Conservation (phyloP, 2,329 filamentous ascomycete genomes). For the Pleoardoris graminearum region DNA sequence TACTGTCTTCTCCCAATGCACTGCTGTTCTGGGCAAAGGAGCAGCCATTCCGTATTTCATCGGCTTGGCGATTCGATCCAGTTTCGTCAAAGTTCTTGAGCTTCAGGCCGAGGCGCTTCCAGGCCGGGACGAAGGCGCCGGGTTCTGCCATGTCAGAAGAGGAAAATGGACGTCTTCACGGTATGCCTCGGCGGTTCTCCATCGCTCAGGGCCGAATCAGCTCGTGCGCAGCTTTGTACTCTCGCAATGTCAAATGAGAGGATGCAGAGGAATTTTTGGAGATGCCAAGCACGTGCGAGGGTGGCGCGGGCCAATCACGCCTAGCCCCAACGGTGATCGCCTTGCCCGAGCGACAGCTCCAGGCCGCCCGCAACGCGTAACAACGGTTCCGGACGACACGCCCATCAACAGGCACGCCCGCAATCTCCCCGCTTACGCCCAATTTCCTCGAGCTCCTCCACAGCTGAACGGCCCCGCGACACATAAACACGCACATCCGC, state of each 20-base stretch:
- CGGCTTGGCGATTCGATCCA: conserved; percentile 16
- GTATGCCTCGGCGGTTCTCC: conserved; percentile 23
- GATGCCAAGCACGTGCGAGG: conserved; percentile 21
- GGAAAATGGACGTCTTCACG: conserved; percentile 30
- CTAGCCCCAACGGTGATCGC: conserved; percentile 13
- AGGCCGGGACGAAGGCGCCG: conserved; percentile 52
- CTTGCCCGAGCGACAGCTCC: conserved; percentile 28
- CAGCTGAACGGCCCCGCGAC: conserved; percentile 34
- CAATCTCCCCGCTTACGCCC: conserved; percentile 30
- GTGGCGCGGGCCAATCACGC: conserved; percentile 18
- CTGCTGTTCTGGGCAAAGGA: neutral
- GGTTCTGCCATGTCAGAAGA: conserved; percentile 35
- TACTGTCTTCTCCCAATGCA: neutral
- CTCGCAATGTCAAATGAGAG: conserved; percentile 40
- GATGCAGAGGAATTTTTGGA: conserved; percentile 40
- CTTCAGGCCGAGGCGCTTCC: conserved; percentile 64
- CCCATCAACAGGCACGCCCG: conserved; percentile 21
- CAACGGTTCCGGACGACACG: too few relatives aligned
- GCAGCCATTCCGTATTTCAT: conserved; percentile 13
- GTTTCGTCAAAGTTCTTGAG: conserved; percentile 54
- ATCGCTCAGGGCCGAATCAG: conserved; percentile 45
- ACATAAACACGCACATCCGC: conserved; percentile 29
- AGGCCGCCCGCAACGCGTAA: conserved; percentile 43
- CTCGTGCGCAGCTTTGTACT: conserved; percentile 29
- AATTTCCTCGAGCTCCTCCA: conserved; percentile 30